These are phyloP conservation scores for Telopea speciosissima DNA, from an alignment of 177 flowering plant species.

Conservation along the genomic window DNA sequence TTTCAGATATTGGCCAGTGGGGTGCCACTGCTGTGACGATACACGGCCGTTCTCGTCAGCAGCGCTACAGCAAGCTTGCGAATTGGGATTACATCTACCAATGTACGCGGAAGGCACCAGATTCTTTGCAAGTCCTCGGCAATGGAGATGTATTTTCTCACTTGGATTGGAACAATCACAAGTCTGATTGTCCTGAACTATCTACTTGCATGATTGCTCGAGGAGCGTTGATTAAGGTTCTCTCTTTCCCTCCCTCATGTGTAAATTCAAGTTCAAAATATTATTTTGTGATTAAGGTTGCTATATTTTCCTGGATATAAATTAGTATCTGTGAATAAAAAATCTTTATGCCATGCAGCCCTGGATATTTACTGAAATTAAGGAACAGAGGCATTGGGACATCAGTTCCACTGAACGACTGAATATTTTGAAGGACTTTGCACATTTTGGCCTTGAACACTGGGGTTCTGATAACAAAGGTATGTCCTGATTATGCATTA, in stretches of 20 bases:
- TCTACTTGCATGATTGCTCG: slow-evolving; percentile 89
- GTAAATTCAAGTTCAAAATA: background rate
- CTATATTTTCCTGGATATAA: background rate
- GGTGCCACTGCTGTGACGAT: slow-evolving; percentile 90
- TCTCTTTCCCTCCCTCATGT: background rate
- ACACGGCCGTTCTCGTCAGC: slow-evolving; percentile 96
- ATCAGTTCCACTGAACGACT: slow-evolving; percentile 80
- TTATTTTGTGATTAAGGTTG: background rate
- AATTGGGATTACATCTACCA: slow-evolving; percentile 89
- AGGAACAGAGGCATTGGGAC: slow-evolving; percentile 98
- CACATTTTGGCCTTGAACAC: slow-evolving; percentile 78
- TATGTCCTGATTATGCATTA: slow-evolving; percentile 20
- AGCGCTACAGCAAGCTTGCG: slow-evolving; percentile 92
- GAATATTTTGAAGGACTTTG: slow-evolving; percentile 68
- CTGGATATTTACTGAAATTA: slow-evolving; percentile 95
- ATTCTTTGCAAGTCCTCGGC: slow-evolving; percentile 66
- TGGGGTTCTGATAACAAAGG: slow-evolving; percentile 99
- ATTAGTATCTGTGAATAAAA: slow-evolving; percentile 1
- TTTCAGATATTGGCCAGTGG: slow-evolving; percentile 74
- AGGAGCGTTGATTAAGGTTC: slow-evolving; percentile 88
- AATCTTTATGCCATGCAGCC: slow-evolving; percentile 49
- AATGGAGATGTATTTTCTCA: slow-evolving; percentile 93
- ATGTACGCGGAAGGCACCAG: slow-evolving; percentile 69
- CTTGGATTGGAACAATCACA: slow-evolving; percentile 80
- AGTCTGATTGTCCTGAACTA: slow-evolving; percentile 63